Percentiles rank a stretch among this genome's conserved stretches.
phyloP scores from a whole-genome alignment of 169 alveolate genomes.

The Cryptosporidium muris region DNA sequence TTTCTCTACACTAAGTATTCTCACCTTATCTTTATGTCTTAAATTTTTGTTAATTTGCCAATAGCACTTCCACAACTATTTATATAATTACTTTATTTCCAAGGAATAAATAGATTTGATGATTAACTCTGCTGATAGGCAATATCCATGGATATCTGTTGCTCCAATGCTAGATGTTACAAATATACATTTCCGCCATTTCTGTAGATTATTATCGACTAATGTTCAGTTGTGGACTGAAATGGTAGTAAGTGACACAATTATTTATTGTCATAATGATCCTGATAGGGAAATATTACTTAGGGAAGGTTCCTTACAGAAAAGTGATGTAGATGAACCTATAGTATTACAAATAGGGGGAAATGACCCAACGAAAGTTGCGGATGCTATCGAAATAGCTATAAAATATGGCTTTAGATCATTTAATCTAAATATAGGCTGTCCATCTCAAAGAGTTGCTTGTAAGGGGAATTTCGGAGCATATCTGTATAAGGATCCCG shows the following conservation, averaged over 20 bases:
- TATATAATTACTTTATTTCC: too few relatives aligned
- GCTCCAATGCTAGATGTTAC: slow-evolving; percentile 97
- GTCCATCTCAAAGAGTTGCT: slow-evolving; percentile 92
- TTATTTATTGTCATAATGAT: slow-evolving; percentile 79
- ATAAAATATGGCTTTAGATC: slow-evolving; percentile 90
- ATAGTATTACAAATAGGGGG: slow-evolving; percentile 95
- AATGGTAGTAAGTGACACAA: slow-evolving; percentile 88
- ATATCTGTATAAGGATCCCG: slow-evolving; percentile 91
- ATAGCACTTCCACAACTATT: too few relatives aligned
- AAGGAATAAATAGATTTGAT: too few relatives aligned
- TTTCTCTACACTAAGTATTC: too few relatives aligned
- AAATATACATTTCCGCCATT: slow-evolving; percentile 85
- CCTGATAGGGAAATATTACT: slow-evolving; percentile 50
- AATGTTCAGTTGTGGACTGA: slow-evolving; percentile 90
- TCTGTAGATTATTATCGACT: slow-evolving; percentile 87
- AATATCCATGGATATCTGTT: slow-evolving; percentile 81
- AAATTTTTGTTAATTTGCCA: too few relatives aligned
- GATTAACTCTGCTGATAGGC: background rate
- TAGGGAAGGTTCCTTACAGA: slow-evolving; percentile 74
- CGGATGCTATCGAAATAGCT: slow-evolving; percentile 88
- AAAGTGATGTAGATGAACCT: slow-evolving; percentile 81
- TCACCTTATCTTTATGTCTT: too few relatives aligned
- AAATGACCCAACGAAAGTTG: slow-evolving; percentile 85
- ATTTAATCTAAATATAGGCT: slow-evolving; percentile 93
- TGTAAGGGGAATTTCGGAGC: slow-evolving; percentile 96